These are phyloP conservation scores for Ustilago crameri DNA, from an alignment of 1,284 basidiomycete species.

Conservation along the genomic window DNA sequence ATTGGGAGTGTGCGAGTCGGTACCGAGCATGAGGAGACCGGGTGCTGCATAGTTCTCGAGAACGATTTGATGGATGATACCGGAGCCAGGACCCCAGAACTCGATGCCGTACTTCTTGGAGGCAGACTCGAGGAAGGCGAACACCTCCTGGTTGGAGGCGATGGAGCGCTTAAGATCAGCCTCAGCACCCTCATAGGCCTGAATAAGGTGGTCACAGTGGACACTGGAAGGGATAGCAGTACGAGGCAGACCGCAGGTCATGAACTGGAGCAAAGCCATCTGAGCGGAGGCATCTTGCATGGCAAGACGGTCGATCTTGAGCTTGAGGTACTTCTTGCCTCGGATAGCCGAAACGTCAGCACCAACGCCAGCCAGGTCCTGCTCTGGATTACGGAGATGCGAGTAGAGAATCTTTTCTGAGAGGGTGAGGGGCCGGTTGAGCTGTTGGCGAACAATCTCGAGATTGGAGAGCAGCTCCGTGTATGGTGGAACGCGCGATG, in stretches of 20 bases:
- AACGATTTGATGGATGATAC: constrained; percentile 96
- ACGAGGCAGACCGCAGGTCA: constrained; percentile 89
- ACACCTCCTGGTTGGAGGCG: constrained; percentile 92
- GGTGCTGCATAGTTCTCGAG: constrained; percentile 92
- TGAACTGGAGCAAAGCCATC: constrained; percentile 99
- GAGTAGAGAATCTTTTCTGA: constrained; percentile 98
- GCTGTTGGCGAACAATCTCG: constrained; percentile 76
- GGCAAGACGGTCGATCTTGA: constrained; percentile 91
- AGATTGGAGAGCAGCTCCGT: constrained; percentile 80
- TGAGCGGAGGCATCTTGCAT: constrained; percentile 99
- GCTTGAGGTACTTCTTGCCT: constrained; percentile 89
- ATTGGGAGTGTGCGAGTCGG: constrained; percentile 98
- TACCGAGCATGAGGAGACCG: constrained; percentile 73
- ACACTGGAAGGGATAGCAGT: constrained; percentile 89
- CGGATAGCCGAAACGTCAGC: constrained; percentile 73
- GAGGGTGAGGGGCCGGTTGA: constrained; percentile 87
- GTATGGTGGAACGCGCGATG: constrained; percentile 79
- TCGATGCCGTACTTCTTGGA: constrained; percentile 87
- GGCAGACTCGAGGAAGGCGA: constrained; percentile 96
- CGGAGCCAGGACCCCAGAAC: constrained; percentile 86
- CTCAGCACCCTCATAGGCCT: constrained; percentile 78
- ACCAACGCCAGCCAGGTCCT: constrained; percentile 76
- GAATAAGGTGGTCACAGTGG: constrained; percentile 87
- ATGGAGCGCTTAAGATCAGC: constrained; percentile 86
- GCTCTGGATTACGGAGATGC: constrained; percentile 82